Percentiles rank a stretch among this genome's conserved stretches.
Conservation (phyloP, 495 filamentous ascomycete genomes). For the Penicillium coprophilum region DNA sequence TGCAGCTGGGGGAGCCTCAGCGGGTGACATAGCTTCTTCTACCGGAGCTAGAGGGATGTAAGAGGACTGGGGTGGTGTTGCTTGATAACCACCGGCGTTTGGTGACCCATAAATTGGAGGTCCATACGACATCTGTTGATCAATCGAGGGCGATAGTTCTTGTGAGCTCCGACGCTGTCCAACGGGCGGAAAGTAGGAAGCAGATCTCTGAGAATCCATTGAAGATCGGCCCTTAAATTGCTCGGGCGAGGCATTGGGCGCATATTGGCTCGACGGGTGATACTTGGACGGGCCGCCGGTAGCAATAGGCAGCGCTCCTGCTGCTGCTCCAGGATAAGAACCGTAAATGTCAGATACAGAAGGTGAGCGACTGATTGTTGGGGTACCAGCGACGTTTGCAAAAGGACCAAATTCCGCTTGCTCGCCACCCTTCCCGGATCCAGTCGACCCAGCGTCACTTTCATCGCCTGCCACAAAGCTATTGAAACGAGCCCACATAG, state of each 20-base stretch:
- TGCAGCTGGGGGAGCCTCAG: constrained; percentile 15
- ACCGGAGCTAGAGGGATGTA: constrained; percentile 50
- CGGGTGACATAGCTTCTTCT: constrained; percentile 40
- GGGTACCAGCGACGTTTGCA: constrained; percentile 73
- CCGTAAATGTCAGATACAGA: constrained; percentile 78
- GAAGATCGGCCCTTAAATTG: constrained; percentile 46
- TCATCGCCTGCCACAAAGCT: constrained; percentile 95
- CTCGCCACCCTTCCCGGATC: constrained; percentile 55
- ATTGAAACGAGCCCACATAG: constrained; percentile 86
- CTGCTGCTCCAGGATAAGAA: constrained; percentile 44
- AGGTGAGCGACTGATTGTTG: constrained; percentile 76
- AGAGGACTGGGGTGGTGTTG: constrained; percentile 51
- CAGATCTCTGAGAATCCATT: constrained; percentile 48
- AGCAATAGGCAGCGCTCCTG: constrained; percentile 38
- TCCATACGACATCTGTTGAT: constrained; percentile 33
- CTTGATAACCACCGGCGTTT: constrained; percentile 40
- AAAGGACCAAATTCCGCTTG: constrained; percentile 70
- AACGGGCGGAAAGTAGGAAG: constrained; percentile 29
- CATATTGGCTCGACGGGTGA: constrained; percentile 56
- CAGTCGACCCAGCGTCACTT: constrained; percentile 58
- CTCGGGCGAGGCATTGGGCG: constrained; percentile 50
- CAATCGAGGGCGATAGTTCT: constrained; percentile 38
- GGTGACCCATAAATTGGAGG: constrained; percentile 39
- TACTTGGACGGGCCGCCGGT: constrained; percentile 58
- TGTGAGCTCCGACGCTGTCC: constrained; percentile 45